Evolutionary conservation across 2,329 filamentous ascomycete genomes (phyloP).

Genomic region (Esteya vermicola): DNA sequence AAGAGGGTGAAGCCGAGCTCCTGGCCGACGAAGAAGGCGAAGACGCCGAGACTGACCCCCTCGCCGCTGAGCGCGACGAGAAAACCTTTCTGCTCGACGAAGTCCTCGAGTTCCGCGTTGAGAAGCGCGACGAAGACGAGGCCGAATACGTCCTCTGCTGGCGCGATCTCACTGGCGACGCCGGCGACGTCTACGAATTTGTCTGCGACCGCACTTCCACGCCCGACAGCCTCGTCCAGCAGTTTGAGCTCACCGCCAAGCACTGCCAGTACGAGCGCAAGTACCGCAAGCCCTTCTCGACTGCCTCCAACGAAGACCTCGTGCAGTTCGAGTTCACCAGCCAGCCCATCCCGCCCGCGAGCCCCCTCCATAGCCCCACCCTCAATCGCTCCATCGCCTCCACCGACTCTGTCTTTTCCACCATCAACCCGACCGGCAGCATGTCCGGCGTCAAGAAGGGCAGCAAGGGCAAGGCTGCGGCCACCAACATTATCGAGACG

Average conservation of each 20-base stretch:
- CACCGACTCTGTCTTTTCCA: conserved; percentile 39
- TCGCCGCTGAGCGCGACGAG: conserved; percentile 78
- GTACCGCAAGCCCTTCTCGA: conserved; percentile 65
- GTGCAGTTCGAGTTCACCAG: conserved; percentile 67
- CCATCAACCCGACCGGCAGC: too few species aligned
- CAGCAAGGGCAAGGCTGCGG: not conserved
- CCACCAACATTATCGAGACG: not conserved
- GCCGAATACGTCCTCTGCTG: conserved; percentile 83
- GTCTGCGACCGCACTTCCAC: conserved; percentile 54
- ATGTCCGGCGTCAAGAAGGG: not conserved
- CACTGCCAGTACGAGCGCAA: conserved; percentile 98
- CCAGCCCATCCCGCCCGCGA: conserved; percentile 49
- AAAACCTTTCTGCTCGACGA: conserved; percentile 96
- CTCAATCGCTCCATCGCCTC: conserved; percentile 41
- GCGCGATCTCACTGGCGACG: conserved; percentile 87
- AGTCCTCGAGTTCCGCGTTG: conserved; percentile 71
- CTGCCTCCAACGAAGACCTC: conserved; percentile 69
- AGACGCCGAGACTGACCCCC: conserved; percentile 61
- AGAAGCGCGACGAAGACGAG: conserved; percentile 50
- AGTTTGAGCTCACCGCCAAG: conserved; percentile 69
- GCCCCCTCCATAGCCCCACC: conserved; percentile 44
- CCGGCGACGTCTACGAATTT: conserved; percentile 93
- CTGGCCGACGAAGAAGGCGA: conserved; percentile 81
- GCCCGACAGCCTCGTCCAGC: conserved; percentile 52
- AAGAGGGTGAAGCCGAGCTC: conserved; percentile 90